phyloP scores from a whole-genome alignment of 169 alveolate species.

The Cryptosporidium ryanae region DNA sequence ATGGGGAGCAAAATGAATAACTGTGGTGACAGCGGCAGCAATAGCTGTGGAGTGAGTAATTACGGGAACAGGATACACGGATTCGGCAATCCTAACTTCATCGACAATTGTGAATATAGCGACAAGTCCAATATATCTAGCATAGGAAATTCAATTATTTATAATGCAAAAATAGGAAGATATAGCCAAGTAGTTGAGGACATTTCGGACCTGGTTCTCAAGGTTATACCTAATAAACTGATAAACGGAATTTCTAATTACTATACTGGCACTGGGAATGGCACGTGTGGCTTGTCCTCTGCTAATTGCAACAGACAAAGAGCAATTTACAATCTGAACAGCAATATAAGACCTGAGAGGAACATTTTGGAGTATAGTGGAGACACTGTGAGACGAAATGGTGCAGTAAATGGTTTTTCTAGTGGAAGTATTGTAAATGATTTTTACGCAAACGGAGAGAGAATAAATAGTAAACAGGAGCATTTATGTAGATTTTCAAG shows the following conservation, averaged over 20 bases:
- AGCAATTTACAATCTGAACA: neutral
- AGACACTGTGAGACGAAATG: neutral
- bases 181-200: slow-evolving; percentile 59
- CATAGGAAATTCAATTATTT: slow-evolving; percentile 58
- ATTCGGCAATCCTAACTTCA: slow-evolving; percentile 66
- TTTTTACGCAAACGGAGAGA: neutral
- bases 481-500: neutral
- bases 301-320: no score
- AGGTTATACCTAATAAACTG: slow-evolving; percentile 58
- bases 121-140: slow-evolving; percentile 43
- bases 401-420: neutral
- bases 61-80: slow-evolving; percentile 58
- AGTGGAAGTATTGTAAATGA: slow-evolving; percentile 1
- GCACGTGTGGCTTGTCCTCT: no score
- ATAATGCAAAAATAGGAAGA: slow-evolving; percentile 48
- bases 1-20: neutral
- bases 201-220: slow-evolving; percentile 46
- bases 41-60: neutral
- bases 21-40: neutral
- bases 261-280: neutral
- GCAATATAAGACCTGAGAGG: neutral
- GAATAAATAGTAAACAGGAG: neutral
- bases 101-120: neutral
- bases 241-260: slow-evolving; percentile 55
- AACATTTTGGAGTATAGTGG: neutral